Base-by-base conservation (phyloP, 2,329 filamentous ascomycete genomes). In the Phyllosticta paracitricarpa region DNA sequence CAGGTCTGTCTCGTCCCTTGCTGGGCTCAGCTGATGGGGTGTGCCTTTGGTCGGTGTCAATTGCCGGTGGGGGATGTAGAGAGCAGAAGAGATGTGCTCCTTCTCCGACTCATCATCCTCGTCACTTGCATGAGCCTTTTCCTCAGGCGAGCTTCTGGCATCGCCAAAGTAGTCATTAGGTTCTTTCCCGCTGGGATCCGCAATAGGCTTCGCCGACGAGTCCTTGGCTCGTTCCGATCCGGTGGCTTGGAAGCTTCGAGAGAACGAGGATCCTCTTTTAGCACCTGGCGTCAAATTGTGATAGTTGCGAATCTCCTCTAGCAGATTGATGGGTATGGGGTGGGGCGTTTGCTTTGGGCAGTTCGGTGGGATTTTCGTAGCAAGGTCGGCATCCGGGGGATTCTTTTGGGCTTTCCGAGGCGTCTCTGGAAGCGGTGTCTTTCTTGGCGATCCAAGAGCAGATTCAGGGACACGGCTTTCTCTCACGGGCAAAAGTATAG, bases 11-110 rank as follows among this genome's bases (percentile, higher is more conserved):
- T 62, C 61, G 14, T 59, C 61, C 8, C 54, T 51, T 26, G 56
- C 57, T 3, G 61, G 57, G 25, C 56, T 62, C 14, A 59, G 28
- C 14, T 54, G 53, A 9, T 59, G 57, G 22, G 61, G 57, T 3
- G 61, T 59, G 4, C 30, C 19, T 56, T 59, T 59, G 40, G 57
- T 59, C 6, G 61, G 57, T 3, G 58, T 62, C 17, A 81, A 70
- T 63, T 81, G 79, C 67, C 89, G 85, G 76, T 93, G 89, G 52
- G 89, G 89, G 56, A 91, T 80, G 71, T 94, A 94, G 51, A 91
- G 81, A 25, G 89, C 89, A 33, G 89, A 93, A n/a, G 88, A 91
- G 64, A 94, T 91, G 73, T 93, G 89, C 72, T 94, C 89, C 71
- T 89, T 86, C 62, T 89, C 87, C 14, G 88, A 91, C 35, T 84